Percentiles rank a stretch among this genome's conserved stretches.
Conservation (phyloP, 1,139 yeast genomes). For the Yamadazyma friedrichii region DNA sequence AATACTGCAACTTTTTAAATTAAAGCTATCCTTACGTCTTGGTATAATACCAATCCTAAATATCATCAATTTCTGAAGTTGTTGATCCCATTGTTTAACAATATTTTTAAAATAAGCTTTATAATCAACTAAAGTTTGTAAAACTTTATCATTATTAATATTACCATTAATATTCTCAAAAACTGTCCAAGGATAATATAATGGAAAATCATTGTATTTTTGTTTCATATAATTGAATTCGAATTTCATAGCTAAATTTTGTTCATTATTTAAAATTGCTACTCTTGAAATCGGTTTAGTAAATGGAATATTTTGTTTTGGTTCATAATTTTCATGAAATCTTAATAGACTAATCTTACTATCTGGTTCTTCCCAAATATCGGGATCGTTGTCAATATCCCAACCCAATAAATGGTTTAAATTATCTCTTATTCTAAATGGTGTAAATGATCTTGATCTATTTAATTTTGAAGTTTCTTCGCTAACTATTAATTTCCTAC, state of each 20-base stretch:
- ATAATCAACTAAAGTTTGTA: slow-evolving; percentile 19
- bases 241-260: slow-evolving; percentile 14
- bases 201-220: slow-evolving; percentile 15
- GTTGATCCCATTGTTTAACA: slow-evolving; percentile 8
- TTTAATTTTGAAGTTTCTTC: slow-evolving; percentile 6
- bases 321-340: not conserved
- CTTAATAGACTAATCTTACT: slow-evolving; percentile 1
- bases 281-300: slow-evolving; percentile 6
- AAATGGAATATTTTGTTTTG: not conserved
- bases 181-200: slow-evolving; percentile 21
- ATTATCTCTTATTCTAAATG: slow-evolving; percentile 22
- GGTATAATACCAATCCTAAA: slow-evolving; percentile 19
- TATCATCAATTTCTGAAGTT: slow-evolving; percentile 11
- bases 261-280: slow-evolving; percentile 16
- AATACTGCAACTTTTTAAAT: slow-evolving; percentile 11
- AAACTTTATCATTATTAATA: slow-evolving; percentile 9
- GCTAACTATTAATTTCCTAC: slow-evolving; percentile 8
- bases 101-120: slow-evolving; percentile 1
- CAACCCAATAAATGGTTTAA: slow-evolving; percentile 15
- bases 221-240: slow-evolving; percentile 14
- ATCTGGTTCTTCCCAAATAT: slow-evolving; percentile 1
- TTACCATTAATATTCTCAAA: slow-evolving; percentile 13
- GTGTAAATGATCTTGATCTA: slow-evolving; percentile 15
- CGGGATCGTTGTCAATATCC: slow-evolving; percentile 6
- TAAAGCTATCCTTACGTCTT: slow-evolving; percentile 11